Base-by-base conservation (phyloP, 106 monocot genomes). In the Phalaenopsis aphrodite region DNA sequence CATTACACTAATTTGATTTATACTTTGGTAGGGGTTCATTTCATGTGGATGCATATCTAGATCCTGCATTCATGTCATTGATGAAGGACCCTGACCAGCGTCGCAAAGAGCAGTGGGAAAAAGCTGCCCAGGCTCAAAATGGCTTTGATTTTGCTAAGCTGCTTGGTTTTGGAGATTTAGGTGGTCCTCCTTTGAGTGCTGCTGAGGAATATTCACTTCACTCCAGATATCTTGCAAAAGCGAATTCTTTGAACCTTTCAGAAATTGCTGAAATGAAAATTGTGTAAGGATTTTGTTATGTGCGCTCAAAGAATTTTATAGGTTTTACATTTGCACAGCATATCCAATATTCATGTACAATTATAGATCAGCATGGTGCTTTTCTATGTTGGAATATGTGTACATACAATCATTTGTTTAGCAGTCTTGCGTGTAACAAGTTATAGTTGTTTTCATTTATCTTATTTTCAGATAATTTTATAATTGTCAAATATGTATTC, bases 221-320 rank as follows among this genome's bases (percentile, higher is more conserved):
- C 88, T 83, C 99, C 67, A 87, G 99, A 95, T 95, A 99, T 82
- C 88, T 95, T 80, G 85, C 99, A 64, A 99, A 95, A 84, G 99
- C 99, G 36, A 99, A 95, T 85, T 99, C 99, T 76, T 83, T 99
- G 11, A 95, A 88, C 91, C 93, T 95, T 55, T 91, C 99, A 38
- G 99, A 99, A 76, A 93, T 99, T 82, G 92, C 93, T 80, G 99
- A 99, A 86, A 99, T 99, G 99, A 99, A 99, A 85, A 95, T 97
- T 84, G 83, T 94, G 96, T 97, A 88, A 89, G 94, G 79, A 69
- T 75, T 5, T 86, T 11, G 56, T 66, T 77, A 38, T 58, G 15
- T 78, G 7, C 9, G 41, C 46, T 75, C 9, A 66, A 57, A 49
- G 49, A 21, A 49, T 74, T 37, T 71, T 38, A 36, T 42, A 37